These are phyloP conservation scores for Monosporascus sp. DNA, from an alignment of 2,329 filamentous ascomycete species.

Conservation along the genomic window DNA sequence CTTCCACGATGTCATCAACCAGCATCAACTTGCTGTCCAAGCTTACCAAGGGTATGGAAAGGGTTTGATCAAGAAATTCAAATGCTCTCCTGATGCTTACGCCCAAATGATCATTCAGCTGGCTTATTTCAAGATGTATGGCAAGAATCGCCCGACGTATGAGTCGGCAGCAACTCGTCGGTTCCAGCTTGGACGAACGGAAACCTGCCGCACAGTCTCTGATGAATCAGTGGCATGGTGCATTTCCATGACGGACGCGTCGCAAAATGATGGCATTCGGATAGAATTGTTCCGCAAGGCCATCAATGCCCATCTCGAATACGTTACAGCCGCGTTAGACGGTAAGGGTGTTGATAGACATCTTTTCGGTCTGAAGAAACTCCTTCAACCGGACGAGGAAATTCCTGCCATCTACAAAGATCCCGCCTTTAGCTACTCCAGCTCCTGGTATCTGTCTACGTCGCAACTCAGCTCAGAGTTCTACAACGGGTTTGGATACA, in stretches of 20 bases:
- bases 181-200: constrained; percentile 93
- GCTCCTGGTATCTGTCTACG: constrained; percentile 83
- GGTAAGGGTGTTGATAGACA: constrained; percentile 94
- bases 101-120: constrained; percentile 98
- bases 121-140: constrained; percentile 98
- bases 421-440: constrained; percentile 76
- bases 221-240: constrained; percentile 91
- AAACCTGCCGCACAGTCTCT: constrained; percentile 88
- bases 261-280: constrained; percentile 57
- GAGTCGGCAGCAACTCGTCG: constrained; percentile 91
- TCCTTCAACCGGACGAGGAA: constrained; percentile 73
- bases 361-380: constrained; percentile 94
- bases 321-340: constrained; percentile 83
- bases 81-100: constrained; percentile 94
- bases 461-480: constrained; percentile 92
- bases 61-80: constrained; percentile 98
- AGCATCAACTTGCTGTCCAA: constrained; percentile 89
- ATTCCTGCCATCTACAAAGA: constrained; percentile 81
- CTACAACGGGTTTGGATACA: constrained; percentile 99
- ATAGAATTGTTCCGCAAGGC: constrained; percentile 77
- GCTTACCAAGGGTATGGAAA: constrained; percentile 98
- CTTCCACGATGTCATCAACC: constrained; percentile 74
- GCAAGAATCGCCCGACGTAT: constrained; percentile 95
- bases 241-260: constrained; percentile 71
- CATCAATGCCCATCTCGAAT: constrained; percentile 76